A percentile compares a stretch with the other conserved stretches of the same genome.
These are phyloP conservation scores for Houttuynia cordata DNA, from an alignment of 164 flowering plant genomes.

Conservation along the genomic window DNA sequence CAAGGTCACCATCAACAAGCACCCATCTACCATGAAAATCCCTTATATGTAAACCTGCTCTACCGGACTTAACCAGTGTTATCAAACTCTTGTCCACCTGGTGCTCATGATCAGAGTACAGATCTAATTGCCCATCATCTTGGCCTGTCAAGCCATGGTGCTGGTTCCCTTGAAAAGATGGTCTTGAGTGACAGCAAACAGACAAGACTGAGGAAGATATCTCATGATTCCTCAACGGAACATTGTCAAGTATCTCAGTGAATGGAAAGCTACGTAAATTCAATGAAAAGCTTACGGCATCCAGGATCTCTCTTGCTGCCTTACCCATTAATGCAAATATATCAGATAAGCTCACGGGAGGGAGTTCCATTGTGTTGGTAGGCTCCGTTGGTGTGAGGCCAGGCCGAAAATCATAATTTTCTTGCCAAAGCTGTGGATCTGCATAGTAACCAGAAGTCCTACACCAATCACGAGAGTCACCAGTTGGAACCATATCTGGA, in stretches of 20 bases:
- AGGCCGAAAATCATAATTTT: conserved; percentile 76
- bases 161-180: conserved; percentile 73
- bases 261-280: conserved; percentile 85
- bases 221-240: conserved; percentile 68
- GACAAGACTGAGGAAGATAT: conserved; percentile 85
- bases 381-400: conserved; percentile 65
- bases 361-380: conserved; percentile 49
- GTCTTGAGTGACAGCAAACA: conserved; percentile 76
- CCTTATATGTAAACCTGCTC: conserved; percentile 64
- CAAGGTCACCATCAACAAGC: conserved; percentile 79
- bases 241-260: conserved; percentile 79
- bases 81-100: conserved; percentile 72
- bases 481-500: conserved; percentile 46
- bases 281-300: conserved; percentile 76
- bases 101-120: conserved; percentile 73
- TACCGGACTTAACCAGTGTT: conserved; percentile 71
- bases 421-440: conserved; percentile 78
- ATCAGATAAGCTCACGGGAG: conserved; percentile 81
- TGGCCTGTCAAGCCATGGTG: conserved; percentile 52
- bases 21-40: conserved; percentile 81
- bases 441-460: conserved; percentile 83
- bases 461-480: conserved; percentile 85
- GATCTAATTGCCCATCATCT: conserved; percentile 65
- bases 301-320: conserved; percentile 68
- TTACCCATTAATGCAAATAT: conserved; percentile 63